Base-by-base conservation (phyloP, 1,139 yeast genomes). In the Candida gigantensis region DNA sequence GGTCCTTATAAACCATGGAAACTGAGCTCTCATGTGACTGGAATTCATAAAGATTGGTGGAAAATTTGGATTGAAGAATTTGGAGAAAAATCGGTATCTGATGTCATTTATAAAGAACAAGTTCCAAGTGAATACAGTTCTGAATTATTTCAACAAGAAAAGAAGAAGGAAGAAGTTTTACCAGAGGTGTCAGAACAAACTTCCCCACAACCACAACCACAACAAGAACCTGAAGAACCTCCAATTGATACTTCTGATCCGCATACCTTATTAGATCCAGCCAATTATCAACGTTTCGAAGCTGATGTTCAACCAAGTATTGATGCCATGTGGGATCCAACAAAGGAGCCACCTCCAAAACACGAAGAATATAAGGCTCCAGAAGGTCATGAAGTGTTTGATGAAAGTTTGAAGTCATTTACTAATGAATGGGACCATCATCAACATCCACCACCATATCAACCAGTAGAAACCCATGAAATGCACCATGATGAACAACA, bases 1-100 rank as follows among this genome's bases (percentile, higher is more conserved):
- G 97, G 97, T 1, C 64, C 77, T 1, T 50, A 56, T 27, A 90
- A 92, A 58, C 98, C 98, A 1, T 92, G 97, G 97, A 57, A 57
- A 26, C 47, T 47, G 37, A 43, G 43, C 27, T 44, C 56, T 3
- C 45, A 51, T 9, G 37, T 37, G n/a, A 28, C 46, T 7, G 57
- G 54, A 5, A 43, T 50, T 23, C 66, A 61, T 42, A 52, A 49
- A 26, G 59, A 55, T 34, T 74, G 79, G 77, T 73, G 79, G 79
- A 47, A 51, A n/a, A 51, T 57, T 16, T 72, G 74, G 74, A 47
- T 55, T 32, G 56, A 54, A 14, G 57, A 58, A 40, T 72, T 62
- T 41, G 62, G 58, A 4, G 43, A 41, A 25, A 37, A 32, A 17
- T 45, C 57, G 3, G 34, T 53, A 14, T 32, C 39, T 6, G 55